Evolutionary conservation across 768 basidiomycete genomes (phyloP), one percentile per base, ranked within the genome.

Genomic region (Suillus plorans): DNA sequence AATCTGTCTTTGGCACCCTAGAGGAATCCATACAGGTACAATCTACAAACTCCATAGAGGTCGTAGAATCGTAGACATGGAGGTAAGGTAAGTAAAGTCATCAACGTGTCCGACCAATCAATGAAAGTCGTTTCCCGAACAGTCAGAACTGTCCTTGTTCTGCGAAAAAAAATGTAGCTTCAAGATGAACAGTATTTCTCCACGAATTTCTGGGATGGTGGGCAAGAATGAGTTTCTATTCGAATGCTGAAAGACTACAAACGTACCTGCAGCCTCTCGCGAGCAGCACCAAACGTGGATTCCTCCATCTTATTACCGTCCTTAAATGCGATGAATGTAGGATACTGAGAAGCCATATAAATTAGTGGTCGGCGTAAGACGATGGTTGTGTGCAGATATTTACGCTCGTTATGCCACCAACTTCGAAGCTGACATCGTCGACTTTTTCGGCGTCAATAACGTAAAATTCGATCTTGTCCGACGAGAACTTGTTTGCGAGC

Each of bases 401-500:
- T 28, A 64, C 42, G 3, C 25, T 28, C 20, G 42, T 62, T 64
- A 41, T 62, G 47, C 63, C 57, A 22, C 81, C 82, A 63, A 84
- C 84, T 74, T 88, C 86, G 65, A 82, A 74, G 2, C 84, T 69
- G 64, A 88, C 83, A 0, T 80, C 78, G 3, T 67, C 53, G 63
- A 82, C 83, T 41, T 77, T 79, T 69, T 92, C 90, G 39, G 89
- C 84, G 69, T 93, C 87, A 65, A 91, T 85, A 72, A 89, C 90
- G 81, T 86, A 88, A 78, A 89, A 91, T 13, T 80, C 78, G 63
- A 88, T 69, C 14, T 68, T 73, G 5, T 70, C 60, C 61, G 67
- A 70, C 9, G 71, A 69, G 0, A 60, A 60, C 36, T 67, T 16
- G 34, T 20, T 52, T 53, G 49, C 59, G 31, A 63, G 61, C 10